phyloP scores from a whole-genome alignment of 2,329 filamentous ascomycete species.

The Exophiala viscosa region DNA sequence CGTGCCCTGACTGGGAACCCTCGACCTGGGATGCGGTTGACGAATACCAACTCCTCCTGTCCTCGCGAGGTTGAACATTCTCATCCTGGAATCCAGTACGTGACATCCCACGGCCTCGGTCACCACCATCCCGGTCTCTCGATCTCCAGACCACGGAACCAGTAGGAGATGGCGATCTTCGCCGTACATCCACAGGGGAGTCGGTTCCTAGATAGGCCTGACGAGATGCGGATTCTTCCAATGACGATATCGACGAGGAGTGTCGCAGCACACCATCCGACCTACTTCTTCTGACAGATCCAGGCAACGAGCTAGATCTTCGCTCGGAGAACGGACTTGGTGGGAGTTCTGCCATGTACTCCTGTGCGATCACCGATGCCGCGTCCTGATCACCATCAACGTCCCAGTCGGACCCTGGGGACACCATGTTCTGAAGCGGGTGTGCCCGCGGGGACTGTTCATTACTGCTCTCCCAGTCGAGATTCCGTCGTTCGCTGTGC shows the following conservation, averaged over 20 bases:
- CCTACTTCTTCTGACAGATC: conserved; percentile 9
- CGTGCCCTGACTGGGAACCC: conserved; percentile 18
- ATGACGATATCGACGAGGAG: conserved; percentile 7
- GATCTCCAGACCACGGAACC: conserved; percentile 17
- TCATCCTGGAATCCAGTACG: neutral
- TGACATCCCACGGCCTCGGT: neutral
- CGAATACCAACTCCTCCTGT: conserved; percentile 12
- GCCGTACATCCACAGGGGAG: neutral
- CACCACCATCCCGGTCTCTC: neutral
- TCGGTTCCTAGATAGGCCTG: neutral
- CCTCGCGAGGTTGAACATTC: conserved; percentile 1
- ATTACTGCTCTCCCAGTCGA: conserved; percentile 18
- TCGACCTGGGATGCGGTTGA: conserved; percentile 6
- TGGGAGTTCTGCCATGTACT: conserved; percentile 28
- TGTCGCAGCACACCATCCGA: conserved; percentile 17
- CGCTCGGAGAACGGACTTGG: conserved; percentile 19
- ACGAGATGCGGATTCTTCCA: conserved; percentile 2
- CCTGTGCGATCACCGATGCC: conserved; percentile 21
- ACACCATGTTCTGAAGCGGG: conserved; percentile 7
- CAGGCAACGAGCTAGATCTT: conserved; percentile 4
- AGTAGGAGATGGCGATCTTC: conserved; percentile 11
- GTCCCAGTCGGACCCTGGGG: neutral
- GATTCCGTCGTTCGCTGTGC: conserved; percentile 2
- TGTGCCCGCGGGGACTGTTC: neutral
- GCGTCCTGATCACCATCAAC: conserved; percentile 5